Conservation (phyloP, 768 basidiomycete genomes). For the Tricholoma matsutake region DNA sequence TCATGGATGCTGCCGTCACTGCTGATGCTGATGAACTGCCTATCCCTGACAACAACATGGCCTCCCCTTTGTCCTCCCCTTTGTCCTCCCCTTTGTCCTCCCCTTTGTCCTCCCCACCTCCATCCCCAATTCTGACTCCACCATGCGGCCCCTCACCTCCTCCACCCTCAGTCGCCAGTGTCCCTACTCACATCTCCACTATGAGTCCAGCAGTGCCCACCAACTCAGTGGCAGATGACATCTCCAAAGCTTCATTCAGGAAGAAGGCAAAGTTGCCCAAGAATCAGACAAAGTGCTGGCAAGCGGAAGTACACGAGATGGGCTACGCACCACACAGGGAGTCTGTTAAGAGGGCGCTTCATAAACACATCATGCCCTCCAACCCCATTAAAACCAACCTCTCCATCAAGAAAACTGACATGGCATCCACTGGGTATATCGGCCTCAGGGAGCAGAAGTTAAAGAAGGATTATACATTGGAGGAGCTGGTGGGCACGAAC, state of each 20-base stretch:
- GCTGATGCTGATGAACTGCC: background rate
- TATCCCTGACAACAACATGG: background rate
- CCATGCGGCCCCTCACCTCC: background rate
- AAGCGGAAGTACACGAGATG: background rate
- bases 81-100: background rate
- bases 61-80: no score
- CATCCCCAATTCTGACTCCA: background rate
- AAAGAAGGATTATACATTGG: background rate
- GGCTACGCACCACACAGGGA: background rate
- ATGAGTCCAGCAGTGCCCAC: background rate
- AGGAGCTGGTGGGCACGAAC: background rate
- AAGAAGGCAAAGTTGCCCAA: background rate
- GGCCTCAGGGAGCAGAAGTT: no score
- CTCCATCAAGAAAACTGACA: no score
- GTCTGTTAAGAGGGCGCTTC: background rate
- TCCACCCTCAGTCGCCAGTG: background rate
- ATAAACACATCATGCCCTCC: background rate
- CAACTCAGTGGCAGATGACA: background rate
- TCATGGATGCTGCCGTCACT: background rate
- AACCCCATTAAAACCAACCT: no score
- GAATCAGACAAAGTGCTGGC: background rate
- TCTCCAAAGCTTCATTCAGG: background rate
- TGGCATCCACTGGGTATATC: no score
- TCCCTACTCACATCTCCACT: background rate
- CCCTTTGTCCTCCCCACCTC: no score